Percentiles rank a stretch among this genome's conserved stretches.
Conservation (phyloP, 345 rosid species). For the Microthlaspi erraticum region DNA sequence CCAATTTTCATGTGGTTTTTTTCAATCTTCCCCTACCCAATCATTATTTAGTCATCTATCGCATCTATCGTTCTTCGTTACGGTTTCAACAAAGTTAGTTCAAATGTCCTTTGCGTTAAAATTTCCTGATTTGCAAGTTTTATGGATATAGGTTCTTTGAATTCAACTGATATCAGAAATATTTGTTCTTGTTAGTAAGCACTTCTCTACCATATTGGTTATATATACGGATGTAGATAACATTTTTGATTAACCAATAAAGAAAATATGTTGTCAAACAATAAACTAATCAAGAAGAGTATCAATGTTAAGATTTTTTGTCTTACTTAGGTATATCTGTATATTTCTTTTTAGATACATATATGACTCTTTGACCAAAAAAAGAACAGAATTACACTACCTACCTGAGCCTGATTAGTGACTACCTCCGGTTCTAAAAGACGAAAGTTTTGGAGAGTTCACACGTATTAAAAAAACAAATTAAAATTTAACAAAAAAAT, state of each 20-base stretch:
- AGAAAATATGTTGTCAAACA: neutral
- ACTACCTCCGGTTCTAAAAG: no score
- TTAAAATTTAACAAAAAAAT: no score
- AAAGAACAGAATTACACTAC: no score
- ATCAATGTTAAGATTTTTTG: neutral
- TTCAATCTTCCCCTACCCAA: slow-evolving; percentile 37
- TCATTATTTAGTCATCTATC: slow-evolving; percentile 34
- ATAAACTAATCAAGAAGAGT: neutral
- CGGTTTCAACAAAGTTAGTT: neutral
- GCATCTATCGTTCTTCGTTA: neutral
- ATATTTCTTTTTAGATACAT: neutral
- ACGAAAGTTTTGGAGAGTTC: no score
- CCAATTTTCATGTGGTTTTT: slow-evolving; percentile 47
- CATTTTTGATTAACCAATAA: neutral
- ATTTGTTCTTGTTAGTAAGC: neutral
- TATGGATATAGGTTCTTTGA: neutral
- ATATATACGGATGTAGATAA: neutral
- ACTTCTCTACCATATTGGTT: neutral
- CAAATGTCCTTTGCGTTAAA: neutral
- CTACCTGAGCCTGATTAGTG: no score
- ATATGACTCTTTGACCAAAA: no score
- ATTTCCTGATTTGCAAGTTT: neutral
- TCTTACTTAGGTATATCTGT: neutral
- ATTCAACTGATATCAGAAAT: neutral
- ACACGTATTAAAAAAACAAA: no score